A percentile compares a stretch with the other conserved stretches of the same genome.
Evolutionary conservation across 148 eudicot species (phyloP).

Genomic region (Diospyros lotus): DNA sequence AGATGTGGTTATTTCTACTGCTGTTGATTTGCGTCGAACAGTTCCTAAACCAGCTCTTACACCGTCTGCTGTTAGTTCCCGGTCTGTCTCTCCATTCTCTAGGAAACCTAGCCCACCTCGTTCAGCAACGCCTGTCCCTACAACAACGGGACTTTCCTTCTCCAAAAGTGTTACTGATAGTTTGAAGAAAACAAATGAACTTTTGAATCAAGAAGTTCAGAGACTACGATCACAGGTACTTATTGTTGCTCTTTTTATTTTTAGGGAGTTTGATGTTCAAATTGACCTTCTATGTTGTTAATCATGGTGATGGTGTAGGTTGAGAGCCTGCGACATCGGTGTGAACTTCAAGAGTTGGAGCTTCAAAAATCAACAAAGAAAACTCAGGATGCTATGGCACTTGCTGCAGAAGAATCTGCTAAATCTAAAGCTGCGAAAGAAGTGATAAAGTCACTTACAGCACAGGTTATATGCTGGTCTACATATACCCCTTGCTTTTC

Average conservation of each 20-base stretch:
- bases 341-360: conserved; percentile 78
- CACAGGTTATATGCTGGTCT: conserved; percentile 52
- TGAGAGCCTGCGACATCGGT: conserved; percentile 60
- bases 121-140: conserved; percentile 92
- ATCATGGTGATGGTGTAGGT: conserved; percentile 42
- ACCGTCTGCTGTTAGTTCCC: conserved; percentile 54
- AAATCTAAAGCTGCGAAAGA: conserved; percentile 97
- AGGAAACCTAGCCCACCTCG: conserved; percentile 93
- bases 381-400: conserved; percentile 73
- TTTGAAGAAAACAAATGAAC: conserved; percentile 86
- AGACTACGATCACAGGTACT: conserved; percentile 80
- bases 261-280: neutral
- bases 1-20: conserved; percentile 53
- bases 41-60: conserved; percentile 66
- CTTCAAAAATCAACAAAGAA: conserved; percentile 69
- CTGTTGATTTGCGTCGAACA: conserved; percentile 48
- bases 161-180: conserved; percentile 76
- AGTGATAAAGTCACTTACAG: conserved; percentile 78
- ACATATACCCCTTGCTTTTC: neutral
- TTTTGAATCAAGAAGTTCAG: conserved; percentile 78
- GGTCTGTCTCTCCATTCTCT: conserved; percentile 93
- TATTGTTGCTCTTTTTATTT: too few species aligned
- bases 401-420: conserved; percentile 90
- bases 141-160: conserved; percentile 79
- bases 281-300: conserved; percentile 6